Conservation (phyloP, 2,329 filamentous ascomycete species). For the Fusarium burgessii region DNA sequence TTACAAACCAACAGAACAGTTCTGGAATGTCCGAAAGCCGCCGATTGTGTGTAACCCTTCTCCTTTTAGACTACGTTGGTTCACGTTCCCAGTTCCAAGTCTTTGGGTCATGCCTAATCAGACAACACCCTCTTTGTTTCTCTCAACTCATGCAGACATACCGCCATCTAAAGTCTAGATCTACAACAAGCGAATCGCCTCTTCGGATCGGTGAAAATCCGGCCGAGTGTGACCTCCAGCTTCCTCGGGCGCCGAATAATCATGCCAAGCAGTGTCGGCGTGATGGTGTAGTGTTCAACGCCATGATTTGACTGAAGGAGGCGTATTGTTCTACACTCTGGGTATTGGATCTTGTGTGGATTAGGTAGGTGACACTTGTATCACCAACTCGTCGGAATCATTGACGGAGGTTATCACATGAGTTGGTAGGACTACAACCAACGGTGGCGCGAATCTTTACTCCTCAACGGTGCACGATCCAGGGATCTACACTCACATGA, state of each 20-base stretch:
- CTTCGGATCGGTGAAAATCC: neutral
- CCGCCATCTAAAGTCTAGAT: neutral
- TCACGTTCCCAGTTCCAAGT: neutral
- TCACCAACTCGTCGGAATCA: conserved; percentile 8
- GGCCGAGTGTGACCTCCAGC: neutral
- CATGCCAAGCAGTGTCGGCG: conserved; percentile 10
- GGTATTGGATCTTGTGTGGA: neutral
- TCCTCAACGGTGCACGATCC: conserved; percentile 2
- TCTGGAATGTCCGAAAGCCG: neutral
- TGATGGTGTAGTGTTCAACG: neutral
- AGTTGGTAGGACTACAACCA: conserved; percentile 4
- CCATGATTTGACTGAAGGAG: neutral
- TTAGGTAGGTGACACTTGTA: neutral
- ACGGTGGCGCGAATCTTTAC: conserved; percentile 12
- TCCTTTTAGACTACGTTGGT: neutral
- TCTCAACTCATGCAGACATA: neutral
- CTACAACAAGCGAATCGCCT: neutral
- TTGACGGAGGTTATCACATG: neutral
- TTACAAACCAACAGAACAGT: neutral
- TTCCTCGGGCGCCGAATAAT: neutral
- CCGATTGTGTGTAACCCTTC: neutral
- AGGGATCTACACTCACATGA: neutral
- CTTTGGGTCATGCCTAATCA: neutral
- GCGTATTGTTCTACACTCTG: neutral
- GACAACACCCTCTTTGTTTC: neutral